These are phyloP conservation scores for Bjerkandera adusta DNA, from an alignment of 1,284 basidiomycete species.

Conservation along the genomic window DNA sequence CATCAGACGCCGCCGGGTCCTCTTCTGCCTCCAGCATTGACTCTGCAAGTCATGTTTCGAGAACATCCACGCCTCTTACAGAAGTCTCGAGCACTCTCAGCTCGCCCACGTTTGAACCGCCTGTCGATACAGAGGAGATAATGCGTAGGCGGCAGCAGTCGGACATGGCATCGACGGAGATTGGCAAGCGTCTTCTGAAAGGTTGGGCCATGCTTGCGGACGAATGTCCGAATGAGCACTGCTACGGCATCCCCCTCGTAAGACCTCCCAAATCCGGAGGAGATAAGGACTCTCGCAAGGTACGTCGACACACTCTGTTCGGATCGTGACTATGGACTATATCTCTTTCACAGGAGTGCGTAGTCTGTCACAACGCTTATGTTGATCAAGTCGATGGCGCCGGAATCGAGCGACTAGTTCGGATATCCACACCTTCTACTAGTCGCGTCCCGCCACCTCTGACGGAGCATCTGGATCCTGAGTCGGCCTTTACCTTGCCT, in stretches of 20 bases:
- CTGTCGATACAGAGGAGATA: constrained; percentile 61
- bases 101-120: constrained; percentile 59
- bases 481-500: too few species aligned
- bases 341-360: constrained; percentile 60
- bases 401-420: constrained; percentile 48
- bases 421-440: constrained; percentile 18
- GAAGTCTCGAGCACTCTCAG: constrained; percentile 60
- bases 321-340: background rate
- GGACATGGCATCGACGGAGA: constrained; percentile 73
- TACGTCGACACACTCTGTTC: constrained; percentile 25
- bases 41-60: constrained; percentile 49
- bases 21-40: constrained; percentile 33
- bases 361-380: constrained; percentile 67
- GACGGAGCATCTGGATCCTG: too few species aligned
- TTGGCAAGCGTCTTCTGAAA: constrained; percentile 70
- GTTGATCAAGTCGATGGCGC: constrained; percentile 48
- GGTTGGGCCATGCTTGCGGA: constrained; percentile 86
- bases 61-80: constrained; percentile 71
- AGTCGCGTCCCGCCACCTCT: too few species aligned
- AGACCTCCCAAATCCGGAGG: constrained; percentile 63
- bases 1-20: constrained; percentile 7
- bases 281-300: constrained; percentile 64
- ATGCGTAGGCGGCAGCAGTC: constrained; percentile 73
- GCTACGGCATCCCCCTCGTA: constrained; percentile 73
- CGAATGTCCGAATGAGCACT: constrained; percentile 66